A percentile compares a stretch with the other conserved stretches of the same genome.
Conservation (phyloP, 139 green algal species). For the Micractinium conductrix region DNA sequence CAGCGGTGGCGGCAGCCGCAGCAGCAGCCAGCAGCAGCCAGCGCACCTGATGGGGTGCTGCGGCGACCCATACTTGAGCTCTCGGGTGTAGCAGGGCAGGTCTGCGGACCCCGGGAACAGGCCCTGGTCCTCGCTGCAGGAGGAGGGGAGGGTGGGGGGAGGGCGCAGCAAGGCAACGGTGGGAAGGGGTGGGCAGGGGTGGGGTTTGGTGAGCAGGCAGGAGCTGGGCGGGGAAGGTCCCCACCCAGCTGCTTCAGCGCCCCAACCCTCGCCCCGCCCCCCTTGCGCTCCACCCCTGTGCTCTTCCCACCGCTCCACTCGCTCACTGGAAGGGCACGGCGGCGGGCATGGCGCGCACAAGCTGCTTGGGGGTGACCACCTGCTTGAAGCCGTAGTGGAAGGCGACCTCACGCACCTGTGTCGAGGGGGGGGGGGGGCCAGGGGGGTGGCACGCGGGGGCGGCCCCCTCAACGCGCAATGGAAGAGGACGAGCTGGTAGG, state of each 20-base stretch:
- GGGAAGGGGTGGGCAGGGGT: neutral
- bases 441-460: no score
- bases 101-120: neutral
- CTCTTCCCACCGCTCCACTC: neutral
- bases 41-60: constrained; percentile 15
- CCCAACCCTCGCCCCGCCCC: no score
- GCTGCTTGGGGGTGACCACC: constrained; percentile 56
- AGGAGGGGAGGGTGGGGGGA: neutral
- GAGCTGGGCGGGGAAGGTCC: no score
- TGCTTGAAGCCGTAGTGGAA: constrained; percentile 73
- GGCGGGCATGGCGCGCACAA: constrained; percentile 55
- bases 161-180: neutral
- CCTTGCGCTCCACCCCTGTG: no score
- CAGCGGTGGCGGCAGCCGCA: no score
- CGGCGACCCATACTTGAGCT: constrained; percentile 16
- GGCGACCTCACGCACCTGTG: constrained; percentile 59
- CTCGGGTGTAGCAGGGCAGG: constrained; percentile 12
- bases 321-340: constrained; percentile 64
- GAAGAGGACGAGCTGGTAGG: no score
- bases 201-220: neutral
- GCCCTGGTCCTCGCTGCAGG: constrained; percentile 24
- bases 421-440: no score
- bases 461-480: no score
- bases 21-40: neutral
- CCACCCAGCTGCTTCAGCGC: no score